phyloP scores from a whole-genome alignment of 108 stramenopile genomes.

The Skeletonema costatum region DNA sequence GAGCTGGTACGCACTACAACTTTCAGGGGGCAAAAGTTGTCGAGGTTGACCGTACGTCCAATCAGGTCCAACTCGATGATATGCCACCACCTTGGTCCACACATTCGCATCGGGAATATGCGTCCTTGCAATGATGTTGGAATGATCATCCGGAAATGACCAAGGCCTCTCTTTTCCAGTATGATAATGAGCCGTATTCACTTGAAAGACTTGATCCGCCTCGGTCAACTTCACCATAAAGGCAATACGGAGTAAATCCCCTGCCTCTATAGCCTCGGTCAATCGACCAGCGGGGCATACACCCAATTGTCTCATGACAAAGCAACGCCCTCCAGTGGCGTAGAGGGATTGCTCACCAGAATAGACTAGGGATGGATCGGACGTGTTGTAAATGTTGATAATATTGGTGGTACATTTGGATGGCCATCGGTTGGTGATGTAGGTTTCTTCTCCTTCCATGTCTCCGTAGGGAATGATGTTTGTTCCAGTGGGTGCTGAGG shows the following conservation, averaged over 20 bases:
- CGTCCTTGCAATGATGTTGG: constrained; percentile 18
- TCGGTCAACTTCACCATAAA: constrained; percentile 12
- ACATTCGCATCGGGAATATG: constrained; percentile 22
- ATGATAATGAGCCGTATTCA: constrained; percentile 36
- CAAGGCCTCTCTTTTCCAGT: constrained; percentile 10
- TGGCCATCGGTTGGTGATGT: constrained; percentile 6
- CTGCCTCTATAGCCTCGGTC: constrained; percentile 3
- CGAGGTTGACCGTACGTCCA: constrained; percentile 29
- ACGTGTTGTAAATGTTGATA: background rate
- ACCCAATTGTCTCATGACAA: constrained; percentile 23
- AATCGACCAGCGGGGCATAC: constrained; percentile 19
- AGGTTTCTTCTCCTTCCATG: constrained; percentile 15
- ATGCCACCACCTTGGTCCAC: constrained; percentile 29
- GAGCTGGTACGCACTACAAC: constrained; percentile 35
- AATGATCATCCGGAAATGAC: constrained; percentile 32
- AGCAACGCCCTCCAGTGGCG: constrained; percentile 35
- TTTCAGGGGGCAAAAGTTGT: constrained; percentile 4
- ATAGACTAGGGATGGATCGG: constrained; percentile 14
- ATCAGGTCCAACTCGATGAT: constrained; percentile 33
- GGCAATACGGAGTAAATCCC: constrained; percentile 27
- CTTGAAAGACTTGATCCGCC: constrained; percentile 31
- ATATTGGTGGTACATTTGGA: constrained; percentile 5
- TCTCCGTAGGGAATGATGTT: constrained; percentile 29
- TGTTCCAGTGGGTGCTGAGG: background rate
- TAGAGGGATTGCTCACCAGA: constrained; percentile 8